These are phyloP conservation scores for Asterionellopsis glacialis DNA, from an alignment of 108 stramenopile species.

Conservation along the genomic window DNA sequence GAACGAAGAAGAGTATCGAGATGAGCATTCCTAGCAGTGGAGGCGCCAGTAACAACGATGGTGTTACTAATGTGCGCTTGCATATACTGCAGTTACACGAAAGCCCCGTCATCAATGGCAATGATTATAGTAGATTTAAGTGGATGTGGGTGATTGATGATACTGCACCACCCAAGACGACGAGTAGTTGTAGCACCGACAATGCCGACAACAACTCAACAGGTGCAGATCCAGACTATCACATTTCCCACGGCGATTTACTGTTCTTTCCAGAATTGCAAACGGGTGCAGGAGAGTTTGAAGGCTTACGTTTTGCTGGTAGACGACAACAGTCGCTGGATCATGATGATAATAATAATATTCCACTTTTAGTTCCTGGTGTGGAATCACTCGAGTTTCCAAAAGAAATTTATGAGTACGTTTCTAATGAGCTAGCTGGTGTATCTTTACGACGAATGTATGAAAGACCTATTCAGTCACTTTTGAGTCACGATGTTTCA, in stretches of 20 bases:
- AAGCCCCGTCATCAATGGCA: background rate
- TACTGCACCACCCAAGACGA: background rate
- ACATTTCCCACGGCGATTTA: background rate
- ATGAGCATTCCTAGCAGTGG: no score
- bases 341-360: background rate
- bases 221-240: background rate
- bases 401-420: background rate
- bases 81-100: background rate
- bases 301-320: slow-evolving; percentile 1
- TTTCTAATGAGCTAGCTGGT: background rate
- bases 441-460: background rate
- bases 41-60: no score
- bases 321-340: no score
- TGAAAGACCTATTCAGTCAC: no score
- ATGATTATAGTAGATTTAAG: background rate
- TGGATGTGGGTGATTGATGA: background rate
- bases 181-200: no score
- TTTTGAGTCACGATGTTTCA: no score
- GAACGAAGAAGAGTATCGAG: no score
- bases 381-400: background rate
- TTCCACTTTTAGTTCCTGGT: background rate
- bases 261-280: slow-evolving; percentile 3
- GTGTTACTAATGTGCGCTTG: background rate
- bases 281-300: slow-evolving; percentile 7
- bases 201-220: background rate